Evolutionary conservation across 1,284 basidiomycete genomes (phyloP).

Genomic region (Malassezia arunalokei): DNA sequence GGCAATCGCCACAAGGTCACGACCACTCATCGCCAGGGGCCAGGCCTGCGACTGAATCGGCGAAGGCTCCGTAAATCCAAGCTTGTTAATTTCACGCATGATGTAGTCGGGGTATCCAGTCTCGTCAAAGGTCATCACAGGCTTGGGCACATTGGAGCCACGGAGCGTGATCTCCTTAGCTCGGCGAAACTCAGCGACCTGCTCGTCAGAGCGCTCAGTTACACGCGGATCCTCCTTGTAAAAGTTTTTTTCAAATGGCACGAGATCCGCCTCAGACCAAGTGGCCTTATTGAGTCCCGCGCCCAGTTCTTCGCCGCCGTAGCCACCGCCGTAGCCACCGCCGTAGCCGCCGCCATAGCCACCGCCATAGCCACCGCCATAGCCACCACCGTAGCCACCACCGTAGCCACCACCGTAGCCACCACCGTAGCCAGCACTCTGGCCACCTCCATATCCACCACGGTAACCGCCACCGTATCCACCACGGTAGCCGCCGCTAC

Average conservation of each 20-base stretch:
- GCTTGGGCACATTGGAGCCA: conserved; percentile 76
- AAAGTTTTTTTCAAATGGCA: conserved; percentile 73
- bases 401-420: conserved; percentile 19
- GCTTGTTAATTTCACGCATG: conserved; percentile 77
- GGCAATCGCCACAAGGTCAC: conserved; percentile 90
- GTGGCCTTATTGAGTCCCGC: conserved; percentile 70
- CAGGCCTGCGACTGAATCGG: conserved; percentile 97
- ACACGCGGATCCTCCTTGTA: conserved; percentile 88
- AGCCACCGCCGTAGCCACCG: conserved; percentile 21
- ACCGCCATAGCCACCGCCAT: conserved; percentile 48
- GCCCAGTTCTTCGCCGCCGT: conserved; percentile 64
- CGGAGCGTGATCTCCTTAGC: conserved; percentile 82
- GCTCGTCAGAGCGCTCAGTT: conserved; percentile 62
- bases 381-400: conserved; percentile 25
- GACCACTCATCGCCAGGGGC: conserved; percentile 89
- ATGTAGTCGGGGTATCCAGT: conserved; percentile 92
- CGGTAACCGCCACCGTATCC: conserved; percentile 10
- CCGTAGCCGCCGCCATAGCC: conserved; percentile 32
- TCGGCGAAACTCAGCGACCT: conserved; percentile 74
- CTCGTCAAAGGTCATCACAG: conserved; percentile 84
- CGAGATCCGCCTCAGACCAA: conserved; percentile 62
- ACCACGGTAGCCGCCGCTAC: conserved; percentile 8
- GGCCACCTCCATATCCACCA: conserved; percentile 20
- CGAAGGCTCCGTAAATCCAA: conserved; percentile 78
- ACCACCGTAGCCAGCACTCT: conserved; percentile 7